phyloP scores from a whole-genome alignment of 2,329 filamentous ascomycete genomes.

The Fusarium brachygibbosum region DNA sequence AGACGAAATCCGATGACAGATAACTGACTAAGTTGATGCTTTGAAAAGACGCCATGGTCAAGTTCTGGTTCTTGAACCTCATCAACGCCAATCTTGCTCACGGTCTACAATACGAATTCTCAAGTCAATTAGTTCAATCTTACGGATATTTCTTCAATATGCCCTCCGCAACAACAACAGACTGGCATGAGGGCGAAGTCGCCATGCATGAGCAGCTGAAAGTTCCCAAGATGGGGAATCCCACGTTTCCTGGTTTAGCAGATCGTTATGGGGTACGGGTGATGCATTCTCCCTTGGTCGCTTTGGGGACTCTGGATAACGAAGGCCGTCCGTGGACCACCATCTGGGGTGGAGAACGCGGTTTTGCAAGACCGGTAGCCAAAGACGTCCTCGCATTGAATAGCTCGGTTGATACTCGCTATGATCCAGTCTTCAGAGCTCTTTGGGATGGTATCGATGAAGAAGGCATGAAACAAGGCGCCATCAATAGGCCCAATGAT shows the following conservation, averaged over 20 bases:
- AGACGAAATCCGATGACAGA: constrained; percentile 21
- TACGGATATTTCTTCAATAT: constrained; percentile 38
- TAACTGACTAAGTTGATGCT: constrained; percentile 8
- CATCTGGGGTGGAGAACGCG: constrained; percentile 79
- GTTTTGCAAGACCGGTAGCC: constrained; percentile 75
- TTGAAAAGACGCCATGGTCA: constrained; percentile 6
- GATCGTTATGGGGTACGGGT: constrained; percentile 72
- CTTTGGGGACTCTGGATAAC: constrained; percentile 78
- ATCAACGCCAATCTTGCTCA: constrained; percentile 8
- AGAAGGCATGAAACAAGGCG: constrained; percentile 52
- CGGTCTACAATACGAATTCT: constrained; percentile 21
- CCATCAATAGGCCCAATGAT: constrained; percentile 54
- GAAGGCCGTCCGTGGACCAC: constrained; percentile 80
- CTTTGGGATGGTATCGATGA: constrained; percentile 67
- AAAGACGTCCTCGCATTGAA: constrained; percentile 74
- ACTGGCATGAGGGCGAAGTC: constrained; percentile 76
- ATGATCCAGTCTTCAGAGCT: constrained; percentile 78
- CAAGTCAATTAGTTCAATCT: constrained; percentile 7
- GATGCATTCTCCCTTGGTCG: constrained; percentile 74
- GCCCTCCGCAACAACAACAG: constrained; percentile 48
- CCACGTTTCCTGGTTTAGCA: constrained; percentile 74
- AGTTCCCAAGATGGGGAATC: constrained; percentile 71
- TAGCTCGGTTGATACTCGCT: constrained; percentile 68
- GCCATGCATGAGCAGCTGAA: constrained; percentile 73
- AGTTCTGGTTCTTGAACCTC: constrained; percentile 9